Evolutionary conservation across 2,329 filamentous ascomycete species (phyloP).

Genomic region (Aquanectria penicillioides): DNA sequence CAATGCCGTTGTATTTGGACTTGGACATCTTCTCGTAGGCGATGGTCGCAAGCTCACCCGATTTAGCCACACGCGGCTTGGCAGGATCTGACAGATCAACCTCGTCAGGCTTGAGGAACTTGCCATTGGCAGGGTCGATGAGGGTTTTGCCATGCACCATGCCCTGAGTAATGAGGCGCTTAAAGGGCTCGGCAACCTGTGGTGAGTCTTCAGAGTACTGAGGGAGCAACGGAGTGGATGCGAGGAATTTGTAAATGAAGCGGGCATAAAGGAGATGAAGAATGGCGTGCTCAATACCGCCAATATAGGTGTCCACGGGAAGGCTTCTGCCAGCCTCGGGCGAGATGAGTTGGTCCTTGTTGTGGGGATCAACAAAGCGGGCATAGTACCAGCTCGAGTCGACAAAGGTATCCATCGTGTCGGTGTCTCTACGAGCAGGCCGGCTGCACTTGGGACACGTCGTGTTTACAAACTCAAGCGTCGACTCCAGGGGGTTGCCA

Average conservation of each 20-base stretch:
- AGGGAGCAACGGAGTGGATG: slow-evolving; percentile 62
- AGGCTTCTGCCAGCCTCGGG: slow-evolving; percentile 67
- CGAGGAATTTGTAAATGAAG: slow-evolving; percentile 89
- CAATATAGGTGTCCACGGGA: slow-evolving; percentile 89
- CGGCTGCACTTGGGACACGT: slow-evolving; percentile 78
- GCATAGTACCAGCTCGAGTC: slow-evolving; percentile 96
- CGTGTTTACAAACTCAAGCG: slow-evolving; percentile 78
- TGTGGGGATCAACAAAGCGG: slow-evolving; percentile 78
- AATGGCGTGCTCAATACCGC: slow-evolving; percentile 91
- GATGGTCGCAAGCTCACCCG: slow-evolving; percentile 66
- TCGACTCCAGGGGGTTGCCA: slow-evolving; percentile 81
- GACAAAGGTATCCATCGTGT: slow-evolving; percentile 97
- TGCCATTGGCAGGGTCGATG: slow-evolving; percentile 76
- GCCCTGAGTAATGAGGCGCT: slow-evolving; percentile 83
- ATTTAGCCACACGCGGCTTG: slow-evolving; percentile 69
- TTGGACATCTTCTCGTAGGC: slow-evolving; percentile 95
- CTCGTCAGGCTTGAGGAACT: slow-evolving; percentile 81
- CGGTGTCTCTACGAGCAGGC: slow-evolving; percentile 82
- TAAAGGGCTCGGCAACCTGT: slow-evolving; percentile 77
- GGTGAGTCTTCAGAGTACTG: slow-evolving; percentile 46
- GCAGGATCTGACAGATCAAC: slow-evolving; percentile 69
- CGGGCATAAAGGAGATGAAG: slow-evolving; percentile 88
- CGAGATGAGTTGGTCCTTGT: slow-evolving; percentile 69
- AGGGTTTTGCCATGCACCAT: slow-evolving; percentile 94
- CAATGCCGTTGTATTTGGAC: slow-evolving; percentile 91